Base-by-base conservation (phyloP, 2,329 filamentous ascomycete species). In the Coniochaeta prunicola region DNA sequence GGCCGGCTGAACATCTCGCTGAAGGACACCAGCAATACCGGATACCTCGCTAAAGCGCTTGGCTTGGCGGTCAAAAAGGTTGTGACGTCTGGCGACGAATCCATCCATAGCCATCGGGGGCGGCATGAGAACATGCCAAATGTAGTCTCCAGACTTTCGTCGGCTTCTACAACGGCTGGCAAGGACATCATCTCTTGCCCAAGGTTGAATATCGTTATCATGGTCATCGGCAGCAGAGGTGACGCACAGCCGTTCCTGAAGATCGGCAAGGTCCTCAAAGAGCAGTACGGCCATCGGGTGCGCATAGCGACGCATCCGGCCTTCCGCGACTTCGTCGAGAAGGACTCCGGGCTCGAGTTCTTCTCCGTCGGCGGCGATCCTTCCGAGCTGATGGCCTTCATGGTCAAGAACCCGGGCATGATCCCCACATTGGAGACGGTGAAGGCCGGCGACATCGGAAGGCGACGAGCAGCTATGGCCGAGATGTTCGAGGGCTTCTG, bases 401-500 rank as follows among this genome's bases (percentile, higher is more conserved):
- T 94, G 90, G 89, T 92, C 34, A 91, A 91, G 74, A 92, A 93
- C 66, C 89, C 84, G 0, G 89, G 89, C 4, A 78, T 93, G 70
- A 88, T 94, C 2, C 90, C 90, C 0, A 88, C 81, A 1, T 74
- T 92, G 26, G 84, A 90, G 62, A 88, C 87, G 0, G 82, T 93
- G 58, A 86, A 84, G 62, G 82, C 85, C 1, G 90, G 90, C 3
- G 90, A 93, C 64, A 86, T 93, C 59, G 83, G 85, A 0, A 77
- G 80, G 26, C 77, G 88, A 31, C 77, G 90, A 40, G 79, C 82
- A 4, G 81, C 84, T 54, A 92, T 93, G 87, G 88, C 83, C 2
- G 86, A 89, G 61, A 93, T 93, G 87, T 91, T 93, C 66, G 80
- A 90, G 61, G 90, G 90, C 0, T 92, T 91, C 73, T 93, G 90